phyloP scores from a whole-genome alignment of 2,329 filamentous ascomycete genomes.

The Penicillium sumatraense region DNA sequence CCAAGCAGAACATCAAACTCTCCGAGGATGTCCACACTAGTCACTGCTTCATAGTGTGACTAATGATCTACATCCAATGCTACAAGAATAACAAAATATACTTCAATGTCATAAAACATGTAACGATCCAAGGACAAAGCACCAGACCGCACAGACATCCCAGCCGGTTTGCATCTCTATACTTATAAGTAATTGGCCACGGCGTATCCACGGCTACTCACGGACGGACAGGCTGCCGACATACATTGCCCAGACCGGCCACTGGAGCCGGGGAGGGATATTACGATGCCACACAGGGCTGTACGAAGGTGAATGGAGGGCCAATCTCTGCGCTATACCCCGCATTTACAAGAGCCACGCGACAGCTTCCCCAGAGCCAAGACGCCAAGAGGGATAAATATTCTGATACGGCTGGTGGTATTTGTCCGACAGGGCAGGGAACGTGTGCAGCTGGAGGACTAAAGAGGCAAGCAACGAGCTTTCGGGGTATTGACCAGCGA shows the following conservation, averaged over 20 bases:
- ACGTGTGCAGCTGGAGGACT: neutral
- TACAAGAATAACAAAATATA: neutral
- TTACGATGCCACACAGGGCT: constrained; percentile 7
- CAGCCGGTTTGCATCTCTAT: neutral
- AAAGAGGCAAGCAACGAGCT: neutral
- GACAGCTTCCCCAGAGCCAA: constrained; percentile 32
- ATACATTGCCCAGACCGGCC: neutral
- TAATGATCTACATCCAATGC: neutral
- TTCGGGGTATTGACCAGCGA: constrained; percentile 10
- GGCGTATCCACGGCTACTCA: constrained; percentile 3
- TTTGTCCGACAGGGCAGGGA: neutral
- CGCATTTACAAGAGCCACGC: constrained; percentile 27
- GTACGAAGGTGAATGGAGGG: constrained; percentile 7
- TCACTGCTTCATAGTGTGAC: too few species aligned
- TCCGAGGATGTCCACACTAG: too few species aligned
- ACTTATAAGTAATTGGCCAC: neutral
- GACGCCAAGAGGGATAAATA: constrained; percentile 18
- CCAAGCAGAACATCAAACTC: too few species aligned
- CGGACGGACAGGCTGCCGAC: neutral
- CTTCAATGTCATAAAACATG: neutral
- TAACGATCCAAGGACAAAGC: too few species aligned
- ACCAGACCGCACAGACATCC: neutral
- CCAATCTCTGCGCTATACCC: constrained; percentile 22
- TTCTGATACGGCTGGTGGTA: constrained; percentile 6
- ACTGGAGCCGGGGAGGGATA: neutral